phyloP scores from a whole-genome alignment of 805 yeast genomes.

The Schizosaccharomyces cryophilus region DNA sequence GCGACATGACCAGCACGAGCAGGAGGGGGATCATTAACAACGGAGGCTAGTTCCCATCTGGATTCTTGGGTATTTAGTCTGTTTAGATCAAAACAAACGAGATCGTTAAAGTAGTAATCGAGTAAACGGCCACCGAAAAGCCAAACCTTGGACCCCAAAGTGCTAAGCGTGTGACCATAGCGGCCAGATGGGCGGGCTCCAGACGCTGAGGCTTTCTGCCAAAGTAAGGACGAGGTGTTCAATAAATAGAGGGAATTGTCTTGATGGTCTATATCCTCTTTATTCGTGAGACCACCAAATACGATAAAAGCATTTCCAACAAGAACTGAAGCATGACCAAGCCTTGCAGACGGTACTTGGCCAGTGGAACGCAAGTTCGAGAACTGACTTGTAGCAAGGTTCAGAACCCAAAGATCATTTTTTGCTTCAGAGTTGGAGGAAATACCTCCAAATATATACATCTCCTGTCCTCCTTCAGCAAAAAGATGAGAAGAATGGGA shows the following conservation, averaged over 20 bases:
- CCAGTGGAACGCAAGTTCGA: conserved; percentile 37
- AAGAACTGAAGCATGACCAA: conserved; percentile 77
- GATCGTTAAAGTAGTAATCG: conserved; percentile 55
- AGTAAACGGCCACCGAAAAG: conserved; percentile 91
- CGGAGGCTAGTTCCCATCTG: conserved; percentile 52
- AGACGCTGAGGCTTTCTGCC: conserved; percentile 54
- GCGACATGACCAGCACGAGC: conserved; percentile 80
- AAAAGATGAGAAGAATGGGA: conserved; percentile 55
- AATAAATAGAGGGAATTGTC: conserved; percentile 80
- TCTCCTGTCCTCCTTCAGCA: conserved; percentile 55
- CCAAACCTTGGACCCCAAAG: conserved; percentile 38
- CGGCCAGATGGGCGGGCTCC: conserved; percentile 73
- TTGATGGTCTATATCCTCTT: conserved; percentile 17
- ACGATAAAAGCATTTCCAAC: conserved; percentile 88
- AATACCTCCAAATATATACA: conserved; percentile 83
- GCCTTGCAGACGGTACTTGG: conserved; percentile 81
- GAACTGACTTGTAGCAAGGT: conserved; percentile 23
- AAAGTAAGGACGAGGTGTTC: conserved; percentile 48
- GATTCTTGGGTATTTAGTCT: conserved; percentile 58
- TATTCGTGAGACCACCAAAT: conserved; percentile 84
- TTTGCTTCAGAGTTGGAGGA: conserved; percentile 48
- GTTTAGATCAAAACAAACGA: conserved; percentile 67
- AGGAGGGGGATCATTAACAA: conserved; percentile 34
- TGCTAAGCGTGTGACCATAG: conserved; percentile 79
- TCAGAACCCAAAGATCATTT: conserved; percentile 85